Conservation (phyloP, 73 alveolate species). For the Tetrahymena malaccensis region DNA sequence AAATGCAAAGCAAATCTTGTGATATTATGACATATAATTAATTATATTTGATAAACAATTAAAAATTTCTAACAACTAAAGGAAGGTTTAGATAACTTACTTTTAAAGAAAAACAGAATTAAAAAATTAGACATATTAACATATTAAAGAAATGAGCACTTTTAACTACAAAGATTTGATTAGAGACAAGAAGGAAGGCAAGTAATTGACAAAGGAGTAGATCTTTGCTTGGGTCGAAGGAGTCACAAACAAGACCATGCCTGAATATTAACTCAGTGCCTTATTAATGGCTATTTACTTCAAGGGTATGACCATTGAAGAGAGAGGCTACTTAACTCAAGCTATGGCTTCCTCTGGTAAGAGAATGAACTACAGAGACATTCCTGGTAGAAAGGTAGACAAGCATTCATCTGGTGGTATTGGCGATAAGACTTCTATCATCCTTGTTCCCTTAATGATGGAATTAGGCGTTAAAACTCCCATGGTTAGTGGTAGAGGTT, state of each 20-base stretch:
- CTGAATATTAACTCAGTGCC: conserved; percentile 48
- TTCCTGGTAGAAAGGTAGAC: conserved; percentile 40
- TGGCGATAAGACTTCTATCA: conserved; percentile 51
- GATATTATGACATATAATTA: background rate
- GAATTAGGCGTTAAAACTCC: conserved; percentile 28
- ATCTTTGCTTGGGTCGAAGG: conserved; percentile 33
- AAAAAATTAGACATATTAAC: background rate
- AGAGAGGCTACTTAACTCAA: conserved; percentile 39
- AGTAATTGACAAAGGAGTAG: conserved; percentile 41
- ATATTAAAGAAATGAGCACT: background rate
- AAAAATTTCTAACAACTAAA: background rate
- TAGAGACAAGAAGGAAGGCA: conserved; percentile 36
- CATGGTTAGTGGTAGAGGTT: conserved; percentile 49
- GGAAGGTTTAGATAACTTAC: background rate
- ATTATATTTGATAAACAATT: background rate
- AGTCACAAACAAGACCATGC: conserved; percentile 18
- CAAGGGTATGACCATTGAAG: conserved; percentile 56
- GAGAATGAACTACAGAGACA: conserved; percentile 43
- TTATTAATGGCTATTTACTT: conserved; percentile 47
- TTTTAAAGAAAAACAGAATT: background rate
- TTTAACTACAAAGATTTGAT: background rate
- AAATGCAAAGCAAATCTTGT: background rate
- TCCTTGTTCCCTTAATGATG: conserved; percentile 40
- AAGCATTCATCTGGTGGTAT: conserved; percentile 59
- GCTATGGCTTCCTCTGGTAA: conserved; percentile 53